These are phyloP conservation scores for Geotrichum macrosporum DNA, from an alignment of 1,139 yeast species.

Conservation along the genomic window DNA sequence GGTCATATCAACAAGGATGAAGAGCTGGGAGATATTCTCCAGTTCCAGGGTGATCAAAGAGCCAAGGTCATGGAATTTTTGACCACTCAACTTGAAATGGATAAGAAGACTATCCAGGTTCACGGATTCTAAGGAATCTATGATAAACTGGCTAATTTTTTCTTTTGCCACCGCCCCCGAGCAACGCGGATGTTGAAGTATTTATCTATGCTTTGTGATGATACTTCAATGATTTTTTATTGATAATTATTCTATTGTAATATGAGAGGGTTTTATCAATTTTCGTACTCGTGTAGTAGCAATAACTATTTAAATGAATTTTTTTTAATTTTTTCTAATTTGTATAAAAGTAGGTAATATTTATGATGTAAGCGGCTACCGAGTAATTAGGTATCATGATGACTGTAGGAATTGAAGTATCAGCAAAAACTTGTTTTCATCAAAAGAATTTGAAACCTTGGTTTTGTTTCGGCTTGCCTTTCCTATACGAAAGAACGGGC, in stretches of 20 bases:
- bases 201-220: no score
- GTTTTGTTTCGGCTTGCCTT: conserved; percentile 11
- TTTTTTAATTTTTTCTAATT: no score
- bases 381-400: no score
- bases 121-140: conserved; percentile 73
- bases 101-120: conserved; percentile 94
- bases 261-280: no score
- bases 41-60: conserved; percentile 98
- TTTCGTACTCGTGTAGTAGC: not conserved
- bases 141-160: not conserved
- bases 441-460: conserved; percentile 10
- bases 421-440: not conserved
- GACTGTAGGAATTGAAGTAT: not conserved
- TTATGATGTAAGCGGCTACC: no score
- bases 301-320: not conserved
- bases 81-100: conserved; percentile 79
- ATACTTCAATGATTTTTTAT: conserved; percentile 1
- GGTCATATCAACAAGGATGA: conserved; percentile 97
- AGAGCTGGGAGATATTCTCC: conserved; percentile 95
- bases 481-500: conserved; percentile 6
- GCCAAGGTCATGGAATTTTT: conserved; percentile 92
- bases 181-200: no score
- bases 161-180: not conserved
- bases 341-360: no score
- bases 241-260: no score